Base-by-base conservation (phyloP, 2,329 filamentous ascomycete species). In the Penicillium sp. region DNA sequence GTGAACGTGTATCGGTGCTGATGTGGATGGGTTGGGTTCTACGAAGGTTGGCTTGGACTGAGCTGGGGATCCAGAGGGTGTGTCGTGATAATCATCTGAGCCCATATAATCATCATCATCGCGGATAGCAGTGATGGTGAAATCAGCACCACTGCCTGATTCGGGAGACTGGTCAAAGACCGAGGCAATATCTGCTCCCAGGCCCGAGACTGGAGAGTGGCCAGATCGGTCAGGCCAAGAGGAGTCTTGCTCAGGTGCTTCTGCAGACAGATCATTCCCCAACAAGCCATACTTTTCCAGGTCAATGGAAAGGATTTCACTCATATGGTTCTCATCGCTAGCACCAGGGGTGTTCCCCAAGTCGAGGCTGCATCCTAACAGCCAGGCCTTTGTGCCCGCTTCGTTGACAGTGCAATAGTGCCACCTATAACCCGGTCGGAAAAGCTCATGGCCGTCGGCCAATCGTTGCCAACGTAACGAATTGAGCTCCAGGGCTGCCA, bases 371-470 rank as follows among this genome's bases (percentile, higher is more conserved):
- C 92, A 97, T 9, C 95, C 95, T n/a, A 99, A 82, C 24, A 99
- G 81, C 93, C 95, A 99, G 8, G 92, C 95, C 71, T 96, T 96
- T 7, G 95, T 97, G 6, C 93, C 93, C 67, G 96, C 91, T 59
- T 95, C 88, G 70, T 97, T 96, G 76, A 97, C 90, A 3, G 92
- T 96, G 73, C 95, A 98, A 72, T 99, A 99, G 73, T 98, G 93
- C 95, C 95, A 99, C 58, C 93, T 86, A 73, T 95, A 98, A n/a
- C 90, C 91, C 0, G 87, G 81, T 65, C 90, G 90, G 77, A 97
- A 99, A 33, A 99, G 88, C 70, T 99, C 95, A 49, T 91, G 89
- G 3, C 95, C 95, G 68, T 97, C 93, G 1, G 93, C 95, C 19
- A 99, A 82, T 71, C 93, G 96, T 74, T 96, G 92, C 95, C 95